Evolutionary conservation across 352 stramenopile genomes (phyloP).

Genomic region (Blastocystis sp.): DNA sequence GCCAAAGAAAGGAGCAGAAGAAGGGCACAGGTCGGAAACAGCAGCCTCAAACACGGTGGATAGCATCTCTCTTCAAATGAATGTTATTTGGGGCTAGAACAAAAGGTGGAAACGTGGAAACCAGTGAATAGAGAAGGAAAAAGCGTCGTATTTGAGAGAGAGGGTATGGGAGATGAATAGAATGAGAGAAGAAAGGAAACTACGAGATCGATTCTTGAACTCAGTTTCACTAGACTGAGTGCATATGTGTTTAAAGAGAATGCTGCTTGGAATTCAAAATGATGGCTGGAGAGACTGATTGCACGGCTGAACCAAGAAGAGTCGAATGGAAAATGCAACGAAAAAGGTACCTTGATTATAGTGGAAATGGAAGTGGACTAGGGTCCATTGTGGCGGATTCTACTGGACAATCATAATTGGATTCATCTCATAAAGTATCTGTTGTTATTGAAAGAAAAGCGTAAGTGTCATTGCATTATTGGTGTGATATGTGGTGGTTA

Average conservation of each 20-base stretch:
- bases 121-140: neutral
- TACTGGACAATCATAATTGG: neutral
- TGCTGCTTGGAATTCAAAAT: too few species aligned
- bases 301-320: neutral
- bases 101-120: conserved; percentile 67
- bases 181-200: neutral
- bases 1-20: conserved; percentile 96
- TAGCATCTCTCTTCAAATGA: conserved; percentile 65
- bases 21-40: conserved; percentile 85
- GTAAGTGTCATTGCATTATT: neutral
- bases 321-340: neutral
- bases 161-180: neutral
- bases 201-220: neutral
- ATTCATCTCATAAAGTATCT: conserved; percentile 7
- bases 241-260: neutral
- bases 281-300: neutral
- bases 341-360: neutral
- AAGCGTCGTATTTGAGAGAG: too few species aligned
- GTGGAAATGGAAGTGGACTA: neutral
- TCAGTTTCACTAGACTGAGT: neutral
- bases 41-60: conserved; percentile 49
- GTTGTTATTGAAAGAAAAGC: neutral
- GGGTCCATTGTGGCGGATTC: neutral
- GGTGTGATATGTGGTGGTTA: neutral
- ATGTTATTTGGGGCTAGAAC: conserved; percentile 68